Evolutionary conservation across 2,329 filamentous ascomycete species (phyloP), one percentile per base, ranked within the genome.

Genomic region (Colletotrichum echinochloae): DNA sequence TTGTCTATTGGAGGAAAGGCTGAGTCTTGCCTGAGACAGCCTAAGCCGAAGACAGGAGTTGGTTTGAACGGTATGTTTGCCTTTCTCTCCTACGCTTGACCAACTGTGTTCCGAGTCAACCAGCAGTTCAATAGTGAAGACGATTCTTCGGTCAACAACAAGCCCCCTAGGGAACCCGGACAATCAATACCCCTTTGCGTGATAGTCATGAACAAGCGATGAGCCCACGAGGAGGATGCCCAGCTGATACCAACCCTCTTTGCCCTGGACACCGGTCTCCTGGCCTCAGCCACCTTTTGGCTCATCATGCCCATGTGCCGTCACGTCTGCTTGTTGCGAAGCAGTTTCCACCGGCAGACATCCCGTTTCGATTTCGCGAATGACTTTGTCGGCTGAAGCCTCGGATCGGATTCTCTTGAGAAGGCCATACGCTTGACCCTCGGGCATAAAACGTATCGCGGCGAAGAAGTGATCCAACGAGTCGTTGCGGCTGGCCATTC

Each of bases 391-490:
- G 8, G 48, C 23, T 5, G 66, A 60, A 14, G 37, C 46, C 6
- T 55, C 61, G 6, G 66, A 56, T 7, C 61, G 54, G 33, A 65
- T 65, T 20, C 61, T 39, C 4, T 39, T 54, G 11, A 69, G 5
- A 12, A 60, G 26, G 1, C 60, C 48, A 5, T 54, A 26, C 9
- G 61, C 62, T 11, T 69, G 54, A 2, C 16, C 26, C 54, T 69
- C 66, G 3, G 66, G 61, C 61, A 69, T 65, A 18, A 39, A 55
- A 5, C 33, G 61, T n/a, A 69, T 39, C 7, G 55, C 66, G 30
- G 35, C 8, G 18, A 65, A 65, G 37, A 69, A 65, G 4, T 26
- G 18, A 3, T 60, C 35, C 33, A 69, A 26, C 1, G 35, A 60
- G 18, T 52, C 48, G 20, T 65, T 65, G 6, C 59, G 61, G 20